These are phyloP conservation scores for Trichocomaceae sp. DNA, from an alignment of 2,329 filamentous ascomycete species.

Conservation along the genomic window DNA sequence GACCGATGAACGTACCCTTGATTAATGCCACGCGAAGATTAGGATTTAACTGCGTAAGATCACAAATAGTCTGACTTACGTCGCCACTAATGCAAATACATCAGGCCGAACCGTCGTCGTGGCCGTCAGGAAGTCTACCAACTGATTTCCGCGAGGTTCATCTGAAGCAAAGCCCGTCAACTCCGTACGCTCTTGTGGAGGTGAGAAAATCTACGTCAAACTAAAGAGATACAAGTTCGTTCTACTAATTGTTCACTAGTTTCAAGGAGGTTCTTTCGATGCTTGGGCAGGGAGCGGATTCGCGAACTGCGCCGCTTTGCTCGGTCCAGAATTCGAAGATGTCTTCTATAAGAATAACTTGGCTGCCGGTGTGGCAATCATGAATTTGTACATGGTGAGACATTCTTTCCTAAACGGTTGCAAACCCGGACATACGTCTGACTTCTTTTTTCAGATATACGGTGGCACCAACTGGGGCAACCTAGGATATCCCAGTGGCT, in stretches of 20 bases:
- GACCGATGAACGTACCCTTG: neutral
- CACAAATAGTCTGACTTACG: neutral
- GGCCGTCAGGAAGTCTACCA: slow-evolving; percentile 53
- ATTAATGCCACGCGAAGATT: slow-evolving; percentile 18
- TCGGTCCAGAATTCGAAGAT: slow-evolving; percentile 67
- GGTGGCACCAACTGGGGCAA: slow-evolving; percentile 85
- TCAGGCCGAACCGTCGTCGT: slow-evolving; percentile 51
- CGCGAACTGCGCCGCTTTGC: slow-evolving; percentile 57
- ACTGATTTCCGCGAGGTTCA: slow-evolving; percentile 52
- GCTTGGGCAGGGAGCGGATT: slow-evolving; percentile 69
- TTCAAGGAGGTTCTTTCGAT: slow-evolving; percentile 66
- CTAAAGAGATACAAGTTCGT: neutral
- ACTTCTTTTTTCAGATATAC: slow-evolving; percentile 44
- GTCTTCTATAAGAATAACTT: slow-evolving; percentile 75
- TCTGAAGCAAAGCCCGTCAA: slow-evolving; percentile 55
- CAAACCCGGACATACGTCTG: neutral
- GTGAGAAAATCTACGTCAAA: slow-evolving; percentile 19
- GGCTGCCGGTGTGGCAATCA: slow-evolving; percentile 58
- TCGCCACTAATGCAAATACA: slow-evolving; percentile 15
- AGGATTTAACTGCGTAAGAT: slow-evolving; percentile 36
- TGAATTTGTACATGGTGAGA: slow-evolving; percentile 68
- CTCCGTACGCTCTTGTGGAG: slow-evolving; percentile 60
- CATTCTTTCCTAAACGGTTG: neutral
- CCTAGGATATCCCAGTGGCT: slow-evolving; percentile 60
- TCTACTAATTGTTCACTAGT: slow-evolving; percentile 34